Evolutionary conservation across 225 moss, liverwort and hornwort species (phyloP).

Genomic region (Asterella californica): DNA sequence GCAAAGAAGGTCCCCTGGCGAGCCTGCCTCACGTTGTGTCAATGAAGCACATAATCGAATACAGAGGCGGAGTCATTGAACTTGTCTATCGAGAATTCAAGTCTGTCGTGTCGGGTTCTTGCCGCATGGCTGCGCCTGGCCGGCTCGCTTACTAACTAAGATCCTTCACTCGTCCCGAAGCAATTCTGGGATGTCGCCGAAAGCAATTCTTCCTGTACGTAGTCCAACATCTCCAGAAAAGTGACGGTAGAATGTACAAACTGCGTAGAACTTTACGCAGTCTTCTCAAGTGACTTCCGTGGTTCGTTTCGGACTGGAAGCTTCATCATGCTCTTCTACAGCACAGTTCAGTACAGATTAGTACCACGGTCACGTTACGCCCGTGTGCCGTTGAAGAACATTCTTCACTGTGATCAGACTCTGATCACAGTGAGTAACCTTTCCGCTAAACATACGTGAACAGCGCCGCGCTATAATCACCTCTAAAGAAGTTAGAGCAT

Average conservation of each 20-base stretch:
- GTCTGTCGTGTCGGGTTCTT: not conserved
- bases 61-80: not conserved
- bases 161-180: not conserved
- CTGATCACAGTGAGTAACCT: too few species aligned
- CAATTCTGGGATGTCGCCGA: not conserved
- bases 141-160: not conserved
- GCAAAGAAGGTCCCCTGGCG: not conserved
- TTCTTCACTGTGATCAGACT: too few species aligned
- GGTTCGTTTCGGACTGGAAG: too few species aligned
- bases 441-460: too few species aligned
- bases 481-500: too few species aligned
- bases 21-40: not conserved
- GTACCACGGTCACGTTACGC: too few species aligned
- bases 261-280: not conserved
- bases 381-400: too few species aligned
- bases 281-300: not conserved
- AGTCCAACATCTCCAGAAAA: not conserved
- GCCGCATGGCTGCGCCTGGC: not conserved
- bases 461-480: too few species aligned
- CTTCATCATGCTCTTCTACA: too few species aligned
- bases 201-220: not conserved
- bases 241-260: not conserved
- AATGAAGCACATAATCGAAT: not conserved
- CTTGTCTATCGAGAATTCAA: not conserved
- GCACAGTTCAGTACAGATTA: too few species aligned